Evolutionary conservation across 306 rosid species (phyloP).

Genomic region (Leucaena leucocephala): DNA sequence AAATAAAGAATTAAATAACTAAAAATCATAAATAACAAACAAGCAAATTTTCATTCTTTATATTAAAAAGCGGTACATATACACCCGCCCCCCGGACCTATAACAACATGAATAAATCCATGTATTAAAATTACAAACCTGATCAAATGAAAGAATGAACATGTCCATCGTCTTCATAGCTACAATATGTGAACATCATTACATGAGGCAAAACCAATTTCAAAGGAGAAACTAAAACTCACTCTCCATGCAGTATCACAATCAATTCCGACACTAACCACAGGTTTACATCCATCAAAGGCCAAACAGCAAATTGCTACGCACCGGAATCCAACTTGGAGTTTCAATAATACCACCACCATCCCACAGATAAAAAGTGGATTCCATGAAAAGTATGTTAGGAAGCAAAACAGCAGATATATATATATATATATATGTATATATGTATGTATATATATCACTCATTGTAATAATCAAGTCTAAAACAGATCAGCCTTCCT

Average conservation of each 20-base stretch:
- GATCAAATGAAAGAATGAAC: slow-evolving; percentile 69
- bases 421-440: background rate
- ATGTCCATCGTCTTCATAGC: slow-evolving; percentile 53
- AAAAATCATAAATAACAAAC: slow-evolving; percentile 44
- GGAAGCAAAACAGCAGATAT: slow-evolving; percentile 43
- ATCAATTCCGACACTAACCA: slow-evolving; percentile 62
- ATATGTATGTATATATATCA: too few species aligned
- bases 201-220: slow-evolving; percentile 49
- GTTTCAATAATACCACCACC: slow-evolving; percentile 58
- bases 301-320: slow-evolving; percentile 52
- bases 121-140: slow-evolving; percentile 52
- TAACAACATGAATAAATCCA: slow-evolving; percentile 38
- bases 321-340: slow-evolving; percentile 52
- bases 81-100: slow-evolving; percentile 62
- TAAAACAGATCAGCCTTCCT: slow-evolving; percentile 85
- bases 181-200: slow-evolving; percentile 47
- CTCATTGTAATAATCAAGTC: slow-evolving; percentile 34
- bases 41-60: slow-evolving; percentile 63
- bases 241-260: slow-evolving; percentile 77
- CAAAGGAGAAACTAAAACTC: slow-evolving; percentile 50
- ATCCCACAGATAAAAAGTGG: slow-evolving; percentile 46
- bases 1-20: background rate
- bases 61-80: slow-evolving; percentile 63
- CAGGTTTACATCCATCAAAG: slow-evolving; percentile 50
- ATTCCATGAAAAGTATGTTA: slow-evolving; percentile 45